phyloP scores from a whole-genome alignment of 1,139 yeast genomes.

The Geotrichum carabidarum region DNA sequence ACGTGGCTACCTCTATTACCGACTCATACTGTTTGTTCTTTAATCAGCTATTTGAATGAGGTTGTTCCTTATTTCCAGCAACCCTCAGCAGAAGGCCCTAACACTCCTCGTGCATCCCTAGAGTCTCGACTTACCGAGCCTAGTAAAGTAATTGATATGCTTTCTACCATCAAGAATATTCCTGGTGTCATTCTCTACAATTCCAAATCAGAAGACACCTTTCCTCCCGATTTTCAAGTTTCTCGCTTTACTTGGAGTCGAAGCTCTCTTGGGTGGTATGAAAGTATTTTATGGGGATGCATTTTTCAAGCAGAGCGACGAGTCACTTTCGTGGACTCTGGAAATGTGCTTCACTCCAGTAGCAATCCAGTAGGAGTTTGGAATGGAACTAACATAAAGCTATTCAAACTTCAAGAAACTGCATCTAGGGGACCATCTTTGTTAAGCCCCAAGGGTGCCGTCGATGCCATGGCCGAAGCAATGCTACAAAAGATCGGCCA shows the following conservation, averaged over 20 bases:
- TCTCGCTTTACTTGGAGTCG: constrained; percentile 58
- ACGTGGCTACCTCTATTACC: constrained; percentile 23
- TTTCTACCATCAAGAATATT: constrained; percentile 22
- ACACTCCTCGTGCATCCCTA: constrained; percentile 4
- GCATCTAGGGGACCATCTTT: constrained; percentile 43
- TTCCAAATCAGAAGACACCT: constrained; percentile 5
- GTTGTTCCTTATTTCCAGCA: constrained; percentile 17
- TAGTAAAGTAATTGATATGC: constrained; percentile 28
- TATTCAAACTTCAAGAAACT: constrained; percentile 53
- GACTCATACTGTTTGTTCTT: constrained; percentile 18
- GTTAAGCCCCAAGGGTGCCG: constrained; percentile 43
- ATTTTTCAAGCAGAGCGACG: constrained; percentile 48
- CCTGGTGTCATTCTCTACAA: constrained; percentile 22
- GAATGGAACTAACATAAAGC: constrained; percentile 56
- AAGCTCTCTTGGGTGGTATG: constrained; percentile 71
- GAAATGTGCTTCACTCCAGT: constrained; percentile 20
- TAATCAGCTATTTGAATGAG: constrained; percentile 13
- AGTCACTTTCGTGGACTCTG: constrained; percentile 19
- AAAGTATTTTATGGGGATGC: constrained; percentile 60
- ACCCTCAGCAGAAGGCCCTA: neutral
- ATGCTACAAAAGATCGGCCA: constrained; percentile 30
- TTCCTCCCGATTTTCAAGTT: constrained; percentile 41
- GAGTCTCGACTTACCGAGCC: constrained; percentile 25
- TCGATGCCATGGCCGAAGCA: constrained; percentile 52
- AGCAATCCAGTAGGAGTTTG: constrained; percentile 43